Conservation (phyloP, 768 basidiomycete species). For the Hemileccinum impolitum region DNA sequence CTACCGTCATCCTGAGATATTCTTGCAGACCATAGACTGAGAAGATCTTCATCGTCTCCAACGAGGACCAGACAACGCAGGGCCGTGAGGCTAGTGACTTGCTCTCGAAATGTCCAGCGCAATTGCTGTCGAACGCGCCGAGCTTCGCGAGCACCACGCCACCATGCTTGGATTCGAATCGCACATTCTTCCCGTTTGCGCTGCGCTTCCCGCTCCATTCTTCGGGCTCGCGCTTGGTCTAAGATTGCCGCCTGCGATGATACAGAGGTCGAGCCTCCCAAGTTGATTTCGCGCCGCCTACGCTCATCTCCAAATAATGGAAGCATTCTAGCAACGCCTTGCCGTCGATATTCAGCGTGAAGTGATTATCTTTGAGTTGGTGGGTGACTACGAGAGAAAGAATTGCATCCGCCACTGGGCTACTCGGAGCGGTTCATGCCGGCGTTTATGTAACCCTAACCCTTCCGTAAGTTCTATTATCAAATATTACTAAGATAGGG, state of each 20-base stretch:
- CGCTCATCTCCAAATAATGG: conserved; percentile 51
- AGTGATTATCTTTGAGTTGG: neutral
- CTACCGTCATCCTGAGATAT: conserved; percentile 21
- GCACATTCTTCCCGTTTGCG: conserved; percentile 59
- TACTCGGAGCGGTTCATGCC: neutral
- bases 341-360: neutral
- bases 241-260: conserved; percentile 56
- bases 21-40: conserved; percentile 32
- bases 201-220: conserved; percentile 54
- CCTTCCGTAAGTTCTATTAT: conserved; percentile 3
- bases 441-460: conserved; percentile 20
- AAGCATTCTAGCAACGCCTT: conserved; percentile 25
- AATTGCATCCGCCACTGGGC: neutral
- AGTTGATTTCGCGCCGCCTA: conserved; percentile 64
- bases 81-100: conserved; percentile 52
- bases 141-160: conserved; percentile 50
- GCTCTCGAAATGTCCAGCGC: conserved; percentile 46
- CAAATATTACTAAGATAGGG: no score
- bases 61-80: conserved; percentile 65
- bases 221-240: conserved; percentile 55
- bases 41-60: conserved; percentile 37
- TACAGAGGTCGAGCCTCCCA: conserved; percentile 60
- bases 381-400: neutral
- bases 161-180: conserved; percentile 64
- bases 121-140: conserved; percentile 43